These are phyloP conservation scores for Vanderwaltozyma yarrowii DNA, from an alignment of 805 yeast genomes.

Conservation along the genomic window DNA sequence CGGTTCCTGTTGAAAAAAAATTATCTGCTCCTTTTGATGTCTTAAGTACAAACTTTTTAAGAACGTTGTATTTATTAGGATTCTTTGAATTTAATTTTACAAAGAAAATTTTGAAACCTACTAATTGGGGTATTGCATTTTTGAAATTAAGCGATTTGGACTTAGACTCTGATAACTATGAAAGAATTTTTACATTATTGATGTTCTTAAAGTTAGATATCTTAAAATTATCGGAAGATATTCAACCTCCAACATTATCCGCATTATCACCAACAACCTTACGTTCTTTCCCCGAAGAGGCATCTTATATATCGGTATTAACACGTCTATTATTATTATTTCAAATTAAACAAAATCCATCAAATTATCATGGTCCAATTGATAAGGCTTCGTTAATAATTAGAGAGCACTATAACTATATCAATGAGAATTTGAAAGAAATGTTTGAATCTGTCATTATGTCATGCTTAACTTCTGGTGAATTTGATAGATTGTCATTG, in stretches of 20 bases:
- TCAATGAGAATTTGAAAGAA: slow-evolving; percentile 42
- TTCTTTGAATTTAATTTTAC: slow-evolving; percentile 33
- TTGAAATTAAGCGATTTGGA: slow-evolving; percentile 26
- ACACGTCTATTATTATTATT: slow-evolving; percentile 41
- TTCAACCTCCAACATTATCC: slow-evolving; percentile 23
- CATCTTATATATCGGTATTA: slow-evolving; percentile 32
- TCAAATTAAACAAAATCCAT: slow-evolving; percentile 39
- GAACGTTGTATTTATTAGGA: slow-evolving; percentile 44
- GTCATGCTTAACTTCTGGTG: slow-evolving; percentile 45
- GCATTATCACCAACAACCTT: slow-evolving; percentile 30
- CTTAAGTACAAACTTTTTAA: slow-evolving; percentile 43
- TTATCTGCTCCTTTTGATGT: slow-evolving; percentile 42
- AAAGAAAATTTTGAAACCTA: slow-evolving; percentile 31
- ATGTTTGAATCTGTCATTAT: slow-evolving; percentile 43
- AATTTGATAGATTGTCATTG: slow-evolving; percentile 42
- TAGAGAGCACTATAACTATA: slow-evolving; percentile 50
- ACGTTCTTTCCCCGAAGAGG: slow-evolving; percentile 32
- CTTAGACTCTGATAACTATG: slow-evolving; percentile 24
- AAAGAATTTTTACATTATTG: slow-evolving; percentile 39
- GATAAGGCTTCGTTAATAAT: slow-evolving; percentile 57
- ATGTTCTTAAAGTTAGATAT: slow-evolving; percentile 38
- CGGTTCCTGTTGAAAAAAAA: slow-evolving; percentile 22
- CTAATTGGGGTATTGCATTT: slow-evolving; percentile 44
- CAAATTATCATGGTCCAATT: slow-evolving; percentile 57
- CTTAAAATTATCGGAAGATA: slow-evolving; percentile 28